Percentiles rank a stretch among this genome's conserved stretches.
Conservation (phyloP, 2,329 filamentous ascomycete genomes). For the Coniochaeta prunicola region DNA sequence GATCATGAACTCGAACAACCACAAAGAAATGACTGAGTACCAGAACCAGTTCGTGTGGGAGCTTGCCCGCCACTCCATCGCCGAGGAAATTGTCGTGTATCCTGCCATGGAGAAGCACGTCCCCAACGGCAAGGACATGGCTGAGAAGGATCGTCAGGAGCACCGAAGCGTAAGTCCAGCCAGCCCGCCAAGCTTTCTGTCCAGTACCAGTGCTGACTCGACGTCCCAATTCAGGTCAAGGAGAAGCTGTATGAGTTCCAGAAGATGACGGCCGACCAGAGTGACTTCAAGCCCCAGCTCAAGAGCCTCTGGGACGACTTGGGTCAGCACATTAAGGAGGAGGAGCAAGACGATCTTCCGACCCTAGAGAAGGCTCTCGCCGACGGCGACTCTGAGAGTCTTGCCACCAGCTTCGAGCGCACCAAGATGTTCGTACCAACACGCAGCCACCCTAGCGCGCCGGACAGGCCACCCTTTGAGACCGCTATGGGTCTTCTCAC, state of each 20-base stretch:
- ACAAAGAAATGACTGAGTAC: conserved; percentile 30
- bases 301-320: conserved; percentile 27
- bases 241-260: conserved; percentile 42
- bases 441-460: conserved; percentile 39
- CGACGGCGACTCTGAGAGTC: conserved; percentile 22
- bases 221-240: conserved; percentile 34
- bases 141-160: conserved; percentile 38
- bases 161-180: conserved; percentile 31
- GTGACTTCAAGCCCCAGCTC: conserved; percentile 30
- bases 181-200: not conserved
- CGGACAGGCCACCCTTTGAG: conserved; percentile 48
- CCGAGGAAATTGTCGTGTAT: conserved; percentile 44
- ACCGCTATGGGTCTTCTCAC: conserved; percentile 44
- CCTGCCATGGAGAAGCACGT: conserved; percentile 44
- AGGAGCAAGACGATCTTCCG: conserved; percentile 41
- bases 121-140: conserved; percentile 31
- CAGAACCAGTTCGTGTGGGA: conserved; percentile 43
- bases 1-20: conserved; percentile 26
- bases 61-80: conserved; percentile 38
- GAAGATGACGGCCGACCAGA: conserved; percentile 27
- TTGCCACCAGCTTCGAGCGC: conserved; percentile 34
- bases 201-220: not conserved
- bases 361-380: conserved; percentile 36
- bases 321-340: conserved; percentile 38
- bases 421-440: conserved; percentile 49